These are phyloP conservation scores for Phaeoacremonium minimum DNA, from an alignment of 2,329 filamentous ascomycete genomes.

Conservation along the genomic window DNA sequence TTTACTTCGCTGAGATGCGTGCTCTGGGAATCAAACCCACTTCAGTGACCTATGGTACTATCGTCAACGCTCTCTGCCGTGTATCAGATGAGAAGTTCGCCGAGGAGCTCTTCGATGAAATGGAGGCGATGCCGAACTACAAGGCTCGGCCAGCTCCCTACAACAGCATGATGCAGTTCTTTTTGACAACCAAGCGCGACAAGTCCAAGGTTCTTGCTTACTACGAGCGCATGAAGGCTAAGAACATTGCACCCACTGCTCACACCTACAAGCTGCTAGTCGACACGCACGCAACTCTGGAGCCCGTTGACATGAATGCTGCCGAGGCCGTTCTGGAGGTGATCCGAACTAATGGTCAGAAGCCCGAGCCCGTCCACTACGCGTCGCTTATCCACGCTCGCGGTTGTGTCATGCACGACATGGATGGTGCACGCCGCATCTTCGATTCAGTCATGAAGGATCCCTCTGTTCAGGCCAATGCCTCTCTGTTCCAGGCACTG, in stretches of 20 bases:
- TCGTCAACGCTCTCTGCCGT: slow-evolving; percentile 95
- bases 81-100: slow-evolving; percentile 98
- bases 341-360: slow-evolving; percentile 70
- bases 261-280: slow-evolving; percentile 98
- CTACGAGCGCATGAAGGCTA: slow-evolving; percentile 88
- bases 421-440: slow-evolving; percentile 73
- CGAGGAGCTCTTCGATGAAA: slow-evolving; percentile 96
- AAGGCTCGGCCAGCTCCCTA: slow-evolving; percentile 95
- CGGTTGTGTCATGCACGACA: slow-evolving; percentile 89
- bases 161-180: slow-evolving; percentile 99
- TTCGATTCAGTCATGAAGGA: slow-evolving; percentile 79
- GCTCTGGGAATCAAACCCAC: slow-evolving; percentile 88
- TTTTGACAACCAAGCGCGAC: slow-evolving; percentile 95
- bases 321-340: slow-evolving; percentile 78
- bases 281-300: slow-evolving; percentile 89
- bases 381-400: slow-evolving; percentile 93
- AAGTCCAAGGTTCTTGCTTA: slow-evolving; percentile 90
- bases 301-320: slow-evolving; percentile 82
- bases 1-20: slow-evolving; percentile 98
- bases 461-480: slow-evolving; percentile 63
- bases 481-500: slow-evolving; percentile 92
- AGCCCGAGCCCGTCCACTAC: slow-evolving; percentile 90
- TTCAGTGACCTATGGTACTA: slow-evolving; percentile 95
- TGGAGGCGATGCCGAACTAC: slow-evolving; percentile 99
- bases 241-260: slow-evolving; percentile 83